A percentile compares a stretch with the other conserved stretches of the same genome.
phyloP scores from a whole-genome alignment of 805 yeast genomes.

The Osmozyma mogii region DNA sequence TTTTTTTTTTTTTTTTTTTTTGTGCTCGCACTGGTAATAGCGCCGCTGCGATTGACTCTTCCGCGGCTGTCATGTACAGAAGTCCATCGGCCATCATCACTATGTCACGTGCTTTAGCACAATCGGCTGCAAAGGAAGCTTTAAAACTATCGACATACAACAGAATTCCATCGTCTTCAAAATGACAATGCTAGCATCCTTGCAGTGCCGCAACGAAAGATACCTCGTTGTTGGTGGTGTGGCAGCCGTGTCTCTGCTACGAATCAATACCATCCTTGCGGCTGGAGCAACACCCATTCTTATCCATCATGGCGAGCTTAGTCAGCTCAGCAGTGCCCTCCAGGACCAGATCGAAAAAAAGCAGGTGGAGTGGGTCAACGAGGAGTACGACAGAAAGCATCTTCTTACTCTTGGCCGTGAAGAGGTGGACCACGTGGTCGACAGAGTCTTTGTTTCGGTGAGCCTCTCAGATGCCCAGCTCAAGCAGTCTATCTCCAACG shows the following conservation, averaged over 20 bases:
- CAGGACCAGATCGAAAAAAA: constrained; percentile 17
- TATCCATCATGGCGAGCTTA: constrained; percentile 29
- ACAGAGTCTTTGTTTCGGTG: constrained; percentile 62
- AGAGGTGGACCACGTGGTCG: constrained; percentile 59
- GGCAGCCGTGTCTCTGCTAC: constrained; percentile 35
- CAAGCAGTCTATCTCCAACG: constrained; percentile 36
- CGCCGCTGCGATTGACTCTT: no score
- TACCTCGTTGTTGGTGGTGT: constrained; percentile 51
- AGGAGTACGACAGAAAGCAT: constrained; percentile 31
- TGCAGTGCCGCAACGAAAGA: constrained; percentile 39
- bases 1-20: no score
- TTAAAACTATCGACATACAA: no score
- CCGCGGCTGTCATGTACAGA: no score
- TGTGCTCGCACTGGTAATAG: no score
- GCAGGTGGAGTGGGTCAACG: constrained; percentile 13
- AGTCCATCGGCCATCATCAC: no score
- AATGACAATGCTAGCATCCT: constrained; percentile 11
- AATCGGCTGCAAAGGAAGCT: no score
- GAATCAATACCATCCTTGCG: constrained; percentile 42
- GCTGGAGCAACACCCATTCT: constrained; percentile 50
- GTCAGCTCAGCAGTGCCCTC: constrained; percentile 17
- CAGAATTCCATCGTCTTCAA: background rate
- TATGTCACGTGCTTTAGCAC: no score
- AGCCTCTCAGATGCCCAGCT: constrained; percentile 19
- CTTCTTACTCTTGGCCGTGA: constrained; percentile 52